Base-by-base conservation (phyloP, 768 basidiomycete genomes). In the Hericium alpestre region DNA sequence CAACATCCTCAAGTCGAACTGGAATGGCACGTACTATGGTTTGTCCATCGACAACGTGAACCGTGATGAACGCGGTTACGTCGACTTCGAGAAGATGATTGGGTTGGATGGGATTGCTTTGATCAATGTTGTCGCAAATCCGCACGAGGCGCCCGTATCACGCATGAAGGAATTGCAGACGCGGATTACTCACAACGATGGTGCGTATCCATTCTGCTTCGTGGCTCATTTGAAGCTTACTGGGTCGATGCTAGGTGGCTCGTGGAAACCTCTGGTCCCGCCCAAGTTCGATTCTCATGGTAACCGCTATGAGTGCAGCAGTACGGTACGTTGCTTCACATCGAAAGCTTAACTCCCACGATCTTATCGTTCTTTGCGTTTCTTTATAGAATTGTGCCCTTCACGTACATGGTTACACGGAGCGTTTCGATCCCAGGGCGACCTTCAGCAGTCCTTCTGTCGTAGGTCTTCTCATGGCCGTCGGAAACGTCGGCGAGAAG, bases 71-170 rank as follows among this genome's bases (percentile, higher is more conserved):
- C 67, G 73, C 0, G 96, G 96, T 4, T 98, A 79, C 65, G 94
- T 93, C 37, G 95, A 99, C 69, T 99, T 98, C 63, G 96, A 99
- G 74, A 99, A 98, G 76, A 87, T 97, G 79, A 82, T 88, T 56
- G 94, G 93, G 10, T 71, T 99, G 51, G 94, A 98, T 67, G 96
- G 96, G 0, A 95, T 99, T 60, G 95, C 95, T 5, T 72, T 99
- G 50, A 79, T 94, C 63, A 99, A 99, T 65, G 65, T 97, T 39
- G 92, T 99, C 7, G 71, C 86, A 6, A 96, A 98, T 65, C 78
- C 91, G 0, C 73, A 76, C 0, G 84, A 91, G 51, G 93, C 93
- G 0, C 71, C 74, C 4, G 66, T 95, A 4, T 81, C 83, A 0
- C 81, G 84, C 4, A 70, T 66, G 48, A 98, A 98, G 76, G 73